phyloP scores from a whole-genome alignment of 495 filamentous ascomycete species.

The Corynascus novoguineensis region DNA sequence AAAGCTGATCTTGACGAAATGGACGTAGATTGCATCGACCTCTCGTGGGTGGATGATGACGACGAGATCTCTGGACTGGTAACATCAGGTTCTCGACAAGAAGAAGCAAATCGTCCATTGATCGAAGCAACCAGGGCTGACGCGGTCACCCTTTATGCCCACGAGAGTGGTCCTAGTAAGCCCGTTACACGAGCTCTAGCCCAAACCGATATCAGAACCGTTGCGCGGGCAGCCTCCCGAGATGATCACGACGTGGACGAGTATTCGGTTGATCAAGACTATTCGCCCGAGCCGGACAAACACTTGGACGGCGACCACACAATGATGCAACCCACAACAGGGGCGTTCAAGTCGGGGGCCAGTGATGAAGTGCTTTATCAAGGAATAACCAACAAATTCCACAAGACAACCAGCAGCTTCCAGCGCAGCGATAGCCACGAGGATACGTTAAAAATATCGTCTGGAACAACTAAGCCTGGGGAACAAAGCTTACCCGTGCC shows the following conservation, averaged over 20 bases:
- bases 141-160: too few species aligned
- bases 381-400: conserved; percentile 1
- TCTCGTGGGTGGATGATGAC: conserved; percentile 23
- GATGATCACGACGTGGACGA: background rate
- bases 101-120: too few species aligned
- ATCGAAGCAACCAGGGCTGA: too few species aligned
- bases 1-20: conserved; percentile 6
- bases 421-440: background rate
- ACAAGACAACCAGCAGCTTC: background rate
- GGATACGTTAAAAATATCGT: background rate
- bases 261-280: conserved; percentile 7
- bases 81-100: background rate
- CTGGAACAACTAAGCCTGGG: conserved; percentile 4
- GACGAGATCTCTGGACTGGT: background rate
- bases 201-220: too few species aligned
- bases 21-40: conserved; percentile 37
- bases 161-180: background rate
- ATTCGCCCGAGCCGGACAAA: background rate
- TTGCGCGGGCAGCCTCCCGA: background rate
- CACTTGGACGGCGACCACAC: too few species aligned
- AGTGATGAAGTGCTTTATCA: conserved; percentile 18
- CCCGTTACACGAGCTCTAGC: background rate
- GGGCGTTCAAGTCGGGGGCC: conserved; percentile 10
- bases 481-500: background rate
- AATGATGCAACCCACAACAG: background rate